Base-by-base conservation (phyloP, 805 yeast genomes). In the Ogataea neopini region DNA sequence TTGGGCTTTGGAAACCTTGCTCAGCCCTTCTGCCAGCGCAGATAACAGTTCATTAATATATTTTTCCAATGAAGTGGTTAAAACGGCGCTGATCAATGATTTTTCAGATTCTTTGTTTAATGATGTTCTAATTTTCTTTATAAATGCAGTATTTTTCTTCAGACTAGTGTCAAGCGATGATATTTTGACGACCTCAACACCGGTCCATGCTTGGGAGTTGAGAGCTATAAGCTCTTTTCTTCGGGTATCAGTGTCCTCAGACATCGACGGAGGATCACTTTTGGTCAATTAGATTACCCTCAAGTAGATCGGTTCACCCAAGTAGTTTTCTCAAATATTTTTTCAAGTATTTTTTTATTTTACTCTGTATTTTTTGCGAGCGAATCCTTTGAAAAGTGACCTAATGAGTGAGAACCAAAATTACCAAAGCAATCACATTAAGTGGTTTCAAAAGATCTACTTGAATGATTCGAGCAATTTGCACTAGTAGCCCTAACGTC, bases 61-160 rank as follows among this genome's bases (percentile, higher is more conserved):
- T 60, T 87, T 88, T 45, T 80, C 88, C 41, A 91, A 68, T 1
- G 91, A 79, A 4, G 86, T 67, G 8, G 81, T 72, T 3, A 68
- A 59, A 36, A 90, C 73, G 48, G 88, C 96, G 44, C 79, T 77
- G 32, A 88, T 49, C 1, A 86, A 64, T 6, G 74, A 61, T 36
- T 56, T 59, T 47, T 65, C 64, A 33, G 74, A 74, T 6, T 84
- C 91, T 33, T 73, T 74, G 32, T 70, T 76, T 19, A 89, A 64
- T 2, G 83, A 72, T 2, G 76, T 71, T 52, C 83, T 76, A 43
- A 90, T 61, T 56, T 84, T 85, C 61, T 83, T 86, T 43, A 89
- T 82, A 59, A 88, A 86, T 0, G 89, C 85, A 3, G 88, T 80
- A 61, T 91, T 88, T 63, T 84, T 87, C 71, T 90, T 90, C 54